A percentile compares a stretch with the other conserved stretches of the same genome.
Evolutionary conservation across 139 green algal species (phyloP).

Genomic region (Picochlorum sp.): DNA sequence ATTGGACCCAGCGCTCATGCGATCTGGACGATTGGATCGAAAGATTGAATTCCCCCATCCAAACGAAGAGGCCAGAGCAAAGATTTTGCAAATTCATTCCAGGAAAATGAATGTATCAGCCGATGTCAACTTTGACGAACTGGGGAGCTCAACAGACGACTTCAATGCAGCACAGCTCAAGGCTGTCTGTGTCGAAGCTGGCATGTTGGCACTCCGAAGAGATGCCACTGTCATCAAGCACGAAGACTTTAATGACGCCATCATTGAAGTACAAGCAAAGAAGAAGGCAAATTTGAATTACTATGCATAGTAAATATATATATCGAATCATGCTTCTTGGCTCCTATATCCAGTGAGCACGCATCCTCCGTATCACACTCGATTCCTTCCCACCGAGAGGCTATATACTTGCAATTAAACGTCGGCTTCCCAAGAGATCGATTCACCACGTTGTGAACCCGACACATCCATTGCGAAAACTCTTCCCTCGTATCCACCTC

Average conservation of each 20-base stretch:
- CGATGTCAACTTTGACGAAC: slow-evolving; percentile 98
- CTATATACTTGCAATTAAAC: slow-evolving; percentile 77
- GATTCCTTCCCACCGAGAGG: slow-evolving; percentile 56
- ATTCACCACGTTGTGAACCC: slow-evolving; percentile 81
- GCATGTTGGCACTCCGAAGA: slow-evolving; percentile 93
- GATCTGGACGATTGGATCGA: slow-evolving; percentile 86
- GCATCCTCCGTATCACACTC: slow-evolving; percentile 40
- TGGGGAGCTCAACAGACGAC: slow-evolving; percentile 91
- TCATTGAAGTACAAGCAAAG: slow-evolving; percentile 95
- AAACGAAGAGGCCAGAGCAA: slow-evolving; percentile 90
- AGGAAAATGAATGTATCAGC: slow-evolving; percentile 77
- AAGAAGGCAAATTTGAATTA: slow-evolving; percentile 97
- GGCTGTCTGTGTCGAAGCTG: slow-evolving; percentile 96
- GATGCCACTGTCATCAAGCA: slow-evolving; percentile 90
- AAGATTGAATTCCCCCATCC: slow-evolving; percentile 99
- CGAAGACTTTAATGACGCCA: slow-evolving; percentile 99
- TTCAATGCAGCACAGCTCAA: slow-evolving; percentile 97
- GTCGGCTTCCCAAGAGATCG: slow-evolving; percentile 60
- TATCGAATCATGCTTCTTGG: neutral
- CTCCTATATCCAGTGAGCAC: slow-evolving; percentile 9
- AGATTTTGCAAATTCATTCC: slow-evolving; percentile 86
- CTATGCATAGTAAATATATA: slow-evolving; percentile 51
- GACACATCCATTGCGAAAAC: slow-evolving; percentile 77
- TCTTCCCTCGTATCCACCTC: slow-evolving; percentile 19
- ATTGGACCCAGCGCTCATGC: slow-evolving; percentile 95